Percentiles rank a stretch among this genome's conserved stretches.
Evolutionary conservation across 495 filamentous ascomycete species (phyloP).

Genomic region (Podospora conica): DNA sequence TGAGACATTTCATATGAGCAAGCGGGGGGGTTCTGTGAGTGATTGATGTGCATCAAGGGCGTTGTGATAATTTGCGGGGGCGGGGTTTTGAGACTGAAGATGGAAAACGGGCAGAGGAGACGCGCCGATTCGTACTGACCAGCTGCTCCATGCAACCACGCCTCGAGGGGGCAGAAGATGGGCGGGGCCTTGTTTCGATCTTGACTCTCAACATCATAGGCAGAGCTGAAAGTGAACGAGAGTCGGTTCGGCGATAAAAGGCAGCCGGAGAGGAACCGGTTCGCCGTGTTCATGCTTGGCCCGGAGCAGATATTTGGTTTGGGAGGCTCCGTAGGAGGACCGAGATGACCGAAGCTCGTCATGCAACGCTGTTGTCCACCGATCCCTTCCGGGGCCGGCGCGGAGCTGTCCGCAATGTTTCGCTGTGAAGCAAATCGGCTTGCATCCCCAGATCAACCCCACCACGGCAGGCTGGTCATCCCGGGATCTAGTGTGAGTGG

Average conservation of each 20-base stretch:
- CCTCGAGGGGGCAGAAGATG: neutral
- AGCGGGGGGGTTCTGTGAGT: neutral
- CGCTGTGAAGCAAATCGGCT: neutral
- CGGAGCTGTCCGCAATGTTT: neutral
- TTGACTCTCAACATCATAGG: neutral
- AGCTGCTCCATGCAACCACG: neutral
- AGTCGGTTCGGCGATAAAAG: neutral
- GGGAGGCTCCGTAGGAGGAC: neutral
- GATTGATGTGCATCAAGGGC: neutral
- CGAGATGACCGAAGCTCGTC: neutral
- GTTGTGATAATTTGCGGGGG: neutral
- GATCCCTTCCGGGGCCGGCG: neutral
- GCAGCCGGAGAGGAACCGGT: neutral
- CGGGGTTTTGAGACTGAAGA: neutral
- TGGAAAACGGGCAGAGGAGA: neutral
- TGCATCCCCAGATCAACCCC: conserved; percentile 4
- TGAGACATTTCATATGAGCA: neutral
- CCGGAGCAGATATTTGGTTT: neutral
- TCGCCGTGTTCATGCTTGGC: neutral
- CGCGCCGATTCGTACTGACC: conserved; percentile 6
- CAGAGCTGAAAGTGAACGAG: neutral
- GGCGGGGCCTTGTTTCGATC: neutral
- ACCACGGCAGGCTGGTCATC: conserved; percentile 6
- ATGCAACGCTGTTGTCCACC: neutral
- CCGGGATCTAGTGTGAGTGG: conserved; percentile 23